These are phyloP conservation scores for Basidiobolus meristosporus DNA, from an alignment of 371 early-diverging fungal genomes.

Conservation along the genomic window DNA sequence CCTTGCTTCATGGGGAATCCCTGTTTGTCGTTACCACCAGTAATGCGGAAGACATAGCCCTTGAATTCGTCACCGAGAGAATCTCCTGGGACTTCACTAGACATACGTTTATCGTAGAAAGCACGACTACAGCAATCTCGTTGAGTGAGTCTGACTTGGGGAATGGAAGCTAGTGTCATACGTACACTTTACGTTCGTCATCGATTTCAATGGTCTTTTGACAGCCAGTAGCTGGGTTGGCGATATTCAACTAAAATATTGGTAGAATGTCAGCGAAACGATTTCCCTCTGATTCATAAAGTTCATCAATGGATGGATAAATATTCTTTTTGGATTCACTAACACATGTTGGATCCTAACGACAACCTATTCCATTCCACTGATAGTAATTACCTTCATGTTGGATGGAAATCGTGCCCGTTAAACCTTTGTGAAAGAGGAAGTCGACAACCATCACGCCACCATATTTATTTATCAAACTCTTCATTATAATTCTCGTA, in stretches of 20 bases:
- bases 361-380: no score
- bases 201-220: slow-evolving; percentile 97
- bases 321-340: no score
- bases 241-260: slow-evolving; percentile 78
- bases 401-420: no score
- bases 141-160: background rate
- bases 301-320: no score
- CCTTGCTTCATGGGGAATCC: slow-evolving; percentile 97
- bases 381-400: no score
- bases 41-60: slow-evolving; percentile 96
- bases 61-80: slow-evolving; percentile 95
- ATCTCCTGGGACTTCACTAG: slow-evolving; percentile 91
- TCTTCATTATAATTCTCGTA: no score
- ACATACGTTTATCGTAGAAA: slow-evolving; percentile 97
- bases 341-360: no score
- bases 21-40: slow-evolving; percentile 99
- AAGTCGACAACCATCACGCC: no score
- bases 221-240: slow-evolving; percentile 97
- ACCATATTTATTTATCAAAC: no score
- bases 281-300: no score
- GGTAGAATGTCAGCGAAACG: no score
- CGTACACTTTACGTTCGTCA: slow-evolving; percentile 88
- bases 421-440: no score
- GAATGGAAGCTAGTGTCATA: slow-evolving; percentile 4
- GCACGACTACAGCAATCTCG: slow-evolving; percentile 39